Conservation (phyloP, 2,329 filamentous ascomycete species). For the Didymosphaeria variabile region DNA sequence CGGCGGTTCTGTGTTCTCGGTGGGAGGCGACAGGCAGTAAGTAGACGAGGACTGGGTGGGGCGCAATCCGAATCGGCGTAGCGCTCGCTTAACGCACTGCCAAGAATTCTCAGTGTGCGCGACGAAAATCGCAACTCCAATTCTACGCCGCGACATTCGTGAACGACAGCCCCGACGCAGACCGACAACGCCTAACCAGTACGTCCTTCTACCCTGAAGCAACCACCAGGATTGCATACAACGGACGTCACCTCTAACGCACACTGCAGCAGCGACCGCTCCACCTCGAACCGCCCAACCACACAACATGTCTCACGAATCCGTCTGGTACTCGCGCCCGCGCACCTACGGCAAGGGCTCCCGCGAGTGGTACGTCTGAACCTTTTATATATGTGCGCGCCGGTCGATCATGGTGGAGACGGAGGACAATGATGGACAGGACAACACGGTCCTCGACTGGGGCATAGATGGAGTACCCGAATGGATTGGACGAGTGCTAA, state of each 20-base stretch:
- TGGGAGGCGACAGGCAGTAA: no score
- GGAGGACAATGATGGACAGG: conserved; percentile 14
- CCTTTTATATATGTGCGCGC: conserved; percentile 13
- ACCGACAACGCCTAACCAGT: conserved; percentile 39
- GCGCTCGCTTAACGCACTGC: conserved; percentile 9
- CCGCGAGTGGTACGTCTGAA: conserved; percentile 80
- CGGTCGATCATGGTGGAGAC: conserved; percentile 9
- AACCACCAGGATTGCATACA: neutral
- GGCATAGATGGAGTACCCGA: conserved; percentile 9
- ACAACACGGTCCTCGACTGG: neutral
- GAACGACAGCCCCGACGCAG: conserved; percentile 39
- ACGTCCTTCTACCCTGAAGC: conserved; percentile 19
- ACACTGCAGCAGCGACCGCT: conserved; percentile 31
- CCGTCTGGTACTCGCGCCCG: conserved; percentile 98
- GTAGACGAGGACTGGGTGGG: neutral
- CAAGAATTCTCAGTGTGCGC: conserved; percentile 2
- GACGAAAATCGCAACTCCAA: conserved; percentile 34
- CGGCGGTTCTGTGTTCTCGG: no score
- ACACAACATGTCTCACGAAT: conserved; percentile 86
- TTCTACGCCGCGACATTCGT: conserved; percentile 27
- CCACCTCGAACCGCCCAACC: conserved; percentile 38
- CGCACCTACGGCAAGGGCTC: conserved; percentile 97
- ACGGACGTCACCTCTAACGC: conserved; percentile 23
- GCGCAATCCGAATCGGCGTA: neutral
- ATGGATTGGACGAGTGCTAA: conserved; percentile 37